Base-by-base conservation (phyloP, 1,284 basidiomycete genomes). In the Moesziomyces antarcticus region DNA sequence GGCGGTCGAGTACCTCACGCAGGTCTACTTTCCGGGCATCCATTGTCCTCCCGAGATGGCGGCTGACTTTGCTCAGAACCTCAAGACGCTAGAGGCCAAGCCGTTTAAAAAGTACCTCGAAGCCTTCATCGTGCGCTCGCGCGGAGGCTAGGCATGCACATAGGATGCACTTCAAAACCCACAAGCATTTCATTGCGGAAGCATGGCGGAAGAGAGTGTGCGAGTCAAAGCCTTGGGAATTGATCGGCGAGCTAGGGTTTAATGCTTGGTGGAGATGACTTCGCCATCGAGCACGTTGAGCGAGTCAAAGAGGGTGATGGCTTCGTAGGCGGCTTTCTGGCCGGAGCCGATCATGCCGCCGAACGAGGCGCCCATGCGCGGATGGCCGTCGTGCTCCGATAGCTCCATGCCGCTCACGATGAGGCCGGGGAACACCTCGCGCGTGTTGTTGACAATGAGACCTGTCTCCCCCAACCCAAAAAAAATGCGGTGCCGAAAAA, bases 1-100 rank as follows among this genome's bases (percentile, higher is more conserved):
- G 85, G 91, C 91, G 2, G 89, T 91, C 80, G 89, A 91, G 60
- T 97, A 91, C 85, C 89, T 99, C 73, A 85, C 91, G 10, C 88
- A 86, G 50, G 89, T 91, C 41, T 94, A 94, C 85, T 88, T 99
- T 25, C 94, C 96, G 1, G 90, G 93, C 14, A 91, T 96, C 84
- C 89, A 91, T 69, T 97, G 94, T 88, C 94, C 95, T 21, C 85
- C 88, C 10, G 89, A 91, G 27, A 90, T 90, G 25, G 91, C 92
- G 0, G 77, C 90, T 51, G 92, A 96, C 71, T 93, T 98, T 50
- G 68, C 54, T 0, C 37, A 66, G 25, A 80, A 75, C 35, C 49
- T 83, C 33, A 75, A 78, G 56, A 43, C 49, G 41, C 57, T 76
- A 67, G 93, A 95, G 79, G 86, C 87, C 58, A 94, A 93, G 85